Percentiles rank a stretch among this genome's conserved stretches.
These are phyloP conservation scores for Syncephalis plumigaleata DNA, from an alignment of 371 early-diverging fungal genomes.

Conservation along the genomic window DNA sequence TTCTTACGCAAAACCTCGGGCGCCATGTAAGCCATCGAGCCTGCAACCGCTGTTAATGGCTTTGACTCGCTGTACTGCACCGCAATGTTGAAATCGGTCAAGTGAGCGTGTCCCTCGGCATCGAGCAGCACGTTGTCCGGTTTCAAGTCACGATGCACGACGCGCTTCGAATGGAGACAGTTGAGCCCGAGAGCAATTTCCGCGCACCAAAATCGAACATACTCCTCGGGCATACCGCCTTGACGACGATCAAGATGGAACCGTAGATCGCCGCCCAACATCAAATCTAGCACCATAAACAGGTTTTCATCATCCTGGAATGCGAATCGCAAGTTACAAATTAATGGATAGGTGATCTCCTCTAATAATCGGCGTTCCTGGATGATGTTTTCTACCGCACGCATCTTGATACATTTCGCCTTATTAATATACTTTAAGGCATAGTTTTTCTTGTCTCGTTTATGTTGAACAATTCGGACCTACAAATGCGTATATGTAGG, in stretches of 20 bases:
- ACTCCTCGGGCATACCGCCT: constrained; percentile 42
- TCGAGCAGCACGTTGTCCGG: constrained; percentile 89
- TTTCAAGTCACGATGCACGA: constrained; percentile 68
- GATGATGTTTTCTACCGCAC: constrained; percentile 50
- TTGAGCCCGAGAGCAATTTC: constrained; percentile 46
- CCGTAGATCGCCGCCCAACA: constrained; percentile 76
- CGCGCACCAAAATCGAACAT: constrained; percentile 64
- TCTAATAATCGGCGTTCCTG: constrained; percentile 50
- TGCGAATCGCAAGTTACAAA: constrained; percentile 41
- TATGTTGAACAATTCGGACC: constrained; percentile 77
- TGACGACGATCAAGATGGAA: constrained; percentile 44
- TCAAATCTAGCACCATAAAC: constrained; percentile 65
- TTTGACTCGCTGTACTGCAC: constrained; percentile 29
- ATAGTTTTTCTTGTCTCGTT: constrained; percentile 38
- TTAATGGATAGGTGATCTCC: constrained; percentile 32
- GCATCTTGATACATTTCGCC: constrained; percentile 40
- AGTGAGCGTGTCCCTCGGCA: constrained; percentile 64
- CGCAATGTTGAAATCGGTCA: constrained; percentile 85
- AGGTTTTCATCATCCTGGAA: constrained; percentile 46
- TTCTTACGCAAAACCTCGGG: constrained; percentile 57
- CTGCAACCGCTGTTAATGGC: constrained; percentile 50
- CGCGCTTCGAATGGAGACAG: constrained; percentile 45
- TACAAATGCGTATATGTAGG: constrained; percentile 1
- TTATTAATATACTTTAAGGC: constrained; percentile 78
- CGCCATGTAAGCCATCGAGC: constrained; percentile 63